phyloP scores from a whole-genome alignment of 2,329 filamentous ascomycete genomes.

The Pseudopithomyces chartarum region DNA sequence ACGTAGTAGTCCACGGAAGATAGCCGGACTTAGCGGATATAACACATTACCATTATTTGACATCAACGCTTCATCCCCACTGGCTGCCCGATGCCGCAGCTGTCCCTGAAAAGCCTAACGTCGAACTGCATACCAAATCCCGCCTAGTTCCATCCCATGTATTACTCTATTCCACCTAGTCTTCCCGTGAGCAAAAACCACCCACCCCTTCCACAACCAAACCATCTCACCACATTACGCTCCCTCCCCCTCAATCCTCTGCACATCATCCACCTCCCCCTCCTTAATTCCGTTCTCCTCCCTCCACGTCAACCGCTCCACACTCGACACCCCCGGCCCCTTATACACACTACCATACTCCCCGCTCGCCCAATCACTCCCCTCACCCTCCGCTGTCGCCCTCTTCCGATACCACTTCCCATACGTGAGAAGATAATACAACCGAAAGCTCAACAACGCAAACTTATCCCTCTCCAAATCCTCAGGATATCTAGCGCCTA shows the following conservation, averaged over 20 bases:
- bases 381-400: conserved; percentile 53
- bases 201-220: too few species aligned
- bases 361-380: conserved; percentile 62
- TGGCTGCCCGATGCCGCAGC: too few species aligned
- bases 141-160: too few species aligned
- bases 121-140: not conserved
- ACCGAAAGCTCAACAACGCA: conserved; percentile 63
- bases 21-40: conserved; percentile 10
- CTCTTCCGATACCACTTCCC: conserved; percentile 63
- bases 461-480: conserved; percentile 68
- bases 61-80: not conserved
- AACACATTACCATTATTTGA: not conserved
- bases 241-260: too few species aligned
- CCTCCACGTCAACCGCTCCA: conserved; percentile 62
- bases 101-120: not conserved
- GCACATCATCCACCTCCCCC: not conserved
- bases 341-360: conserved; percentile 64
- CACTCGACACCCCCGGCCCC: conserved; percentile 60
- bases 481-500: conserved; percentile 68
- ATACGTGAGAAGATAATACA: conserved; percentile 66
- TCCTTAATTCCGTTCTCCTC: conserved; percentile 46
- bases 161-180: too few species aligned
- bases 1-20: not conserved
- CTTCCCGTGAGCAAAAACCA: too few species aligned
- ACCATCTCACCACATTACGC: too few species aligned